Conservation (phyloP, 1,139 yeast species). For the Kodamaea arcana region DNA sequence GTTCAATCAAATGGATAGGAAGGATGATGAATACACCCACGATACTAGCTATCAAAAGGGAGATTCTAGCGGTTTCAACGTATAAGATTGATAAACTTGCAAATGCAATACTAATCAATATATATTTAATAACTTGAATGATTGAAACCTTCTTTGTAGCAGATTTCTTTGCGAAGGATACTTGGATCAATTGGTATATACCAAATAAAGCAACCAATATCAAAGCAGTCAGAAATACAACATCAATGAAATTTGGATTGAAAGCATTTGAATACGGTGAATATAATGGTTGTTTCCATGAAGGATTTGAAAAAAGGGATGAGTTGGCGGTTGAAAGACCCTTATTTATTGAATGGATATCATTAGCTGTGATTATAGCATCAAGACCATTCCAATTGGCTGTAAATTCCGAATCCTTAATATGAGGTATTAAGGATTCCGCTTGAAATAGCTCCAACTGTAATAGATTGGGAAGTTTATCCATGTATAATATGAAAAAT, state of each 20-base stretch:
- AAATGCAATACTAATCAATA: conserved; percentile 1
- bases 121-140: background rate
- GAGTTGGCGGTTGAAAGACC: background rate
- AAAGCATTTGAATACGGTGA: conserved; percentile 14
- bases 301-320: conserved; percentile 3
- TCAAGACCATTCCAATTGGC: background rate
- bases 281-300: conserved; percentile 14
- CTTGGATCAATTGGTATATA: conserved; percentile 9
- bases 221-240: conserved; percentile 3
- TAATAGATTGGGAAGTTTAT: conserved; percentile 1
- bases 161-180: background rate
- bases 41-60: background rate
- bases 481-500: conserved; percentile 3
- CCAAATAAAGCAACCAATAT: conserved; percentile 11
- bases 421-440: conserved; percentile 4
- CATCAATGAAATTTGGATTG: conserved; percentile 13
- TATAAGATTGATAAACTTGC: background rate
- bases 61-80: background rate
- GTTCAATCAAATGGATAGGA: conserved; percentile 10
- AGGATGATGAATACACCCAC: conserved; percentile 4
- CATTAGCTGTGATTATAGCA: no score
- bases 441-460: conserved; percentile 5
- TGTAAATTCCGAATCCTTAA: conserved; percentile 2
- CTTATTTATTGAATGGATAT: no score
- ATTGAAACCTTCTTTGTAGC: background rate